Evolutionary conservation across 2,329 filamentous ascomycete genomes (phyloP).

Genomic region (Lasiodiplodia hormozganensis): DNA sequence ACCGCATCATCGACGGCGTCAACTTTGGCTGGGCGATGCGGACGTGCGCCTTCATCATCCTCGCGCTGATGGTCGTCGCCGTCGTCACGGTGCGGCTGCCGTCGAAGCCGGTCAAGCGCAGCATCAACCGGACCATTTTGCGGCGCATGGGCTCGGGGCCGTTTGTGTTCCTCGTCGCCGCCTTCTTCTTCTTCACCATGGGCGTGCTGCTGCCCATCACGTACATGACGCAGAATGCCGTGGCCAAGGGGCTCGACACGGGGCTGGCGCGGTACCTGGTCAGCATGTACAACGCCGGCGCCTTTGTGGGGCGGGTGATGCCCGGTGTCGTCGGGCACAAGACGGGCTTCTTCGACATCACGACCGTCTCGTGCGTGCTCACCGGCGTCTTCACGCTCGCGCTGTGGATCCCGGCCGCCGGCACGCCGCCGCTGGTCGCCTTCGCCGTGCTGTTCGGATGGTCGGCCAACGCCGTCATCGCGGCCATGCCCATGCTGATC

Average conservation of each 20-base stretch:
- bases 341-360: constrained; percentile 61
- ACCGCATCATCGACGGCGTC: constrained; percentile 46
- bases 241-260: constrained; percentile 51
- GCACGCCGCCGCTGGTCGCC: constrained; percentile 46
- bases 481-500: constrained; percentile 39
- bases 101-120: not conserved
- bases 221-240: constrained; percentile 51
- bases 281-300: constrained; percentile 57
- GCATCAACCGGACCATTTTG: constrained; percentile 39
- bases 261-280: constrained; percentile 57
- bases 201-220: constrained; percentile 66
- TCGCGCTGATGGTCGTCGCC: constrained; percentile 62
- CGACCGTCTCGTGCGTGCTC: constrained; percentile 55
- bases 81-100: constrained; percentile 48
- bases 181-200: constrained; percentile 61
- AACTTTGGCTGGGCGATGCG: constrained; percentile 66
- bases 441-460: constrained; percentile 59
- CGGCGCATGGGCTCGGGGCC: constrained; percentile 37
- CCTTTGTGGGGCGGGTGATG: constrained; percentile 63
- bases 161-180: constrained; percentile 34
- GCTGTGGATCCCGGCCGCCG: constrained; percentile 52
- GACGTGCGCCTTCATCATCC: constrained; percentile 65
- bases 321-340: constrained; percentile 62
- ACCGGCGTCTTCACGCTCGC: constrained; percentile 55
- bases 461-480: constrained; percentile 59